Percentiles rank a stretch among this genome's conserved stretches.
Conservation (phyloP, 192 early-diverging fungal genomes). For the Mortierella antarctica region DNA sequence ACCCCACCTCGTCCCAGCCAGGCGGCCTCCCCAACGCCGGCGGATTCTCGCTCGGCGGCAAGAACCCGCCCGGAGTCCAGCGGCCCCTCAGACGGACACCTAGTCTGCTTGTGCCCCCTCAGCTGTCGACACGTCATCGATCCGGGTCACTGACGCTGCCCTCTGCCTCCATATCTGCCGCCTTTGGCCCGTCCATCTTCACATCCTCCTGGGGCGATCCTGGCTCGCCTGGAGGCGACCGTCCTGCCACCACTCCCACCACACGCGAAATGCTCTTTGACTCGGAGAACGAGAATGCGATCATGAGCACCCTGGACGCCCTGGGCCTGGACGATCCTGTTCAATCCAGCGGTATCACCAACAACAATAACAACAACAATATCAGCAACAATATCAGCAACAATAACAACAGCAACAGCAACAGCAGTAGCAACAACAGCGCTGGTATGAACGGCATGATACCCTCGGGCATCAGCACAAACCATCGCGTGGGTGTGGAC, state of each 20-base stretch:
- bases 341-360: constrained; percentile 31
- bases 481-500: constrained; percentile 41
- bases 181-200: constrained; percentile 72
- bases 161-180: constrained; percentile 59
- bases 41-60: constrained; percentile 29
- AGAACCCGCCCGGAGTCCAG: constrained; percentile 26
- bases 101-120: constrained; percentile 50
- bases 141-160: constrained; percentile 66
- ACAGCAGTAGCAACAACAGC: constrained; percentile 14
- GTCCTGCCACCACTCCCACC: constrained; percentile 56
- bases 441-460: constrained; percentile 9
- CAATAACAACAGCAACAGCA: constrained; percentile 2
- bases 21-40: constrained; percentile 7
- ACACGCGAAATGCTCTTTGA: constrained; percentile 60
- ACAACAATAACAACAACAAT: constrained; percentile 4
- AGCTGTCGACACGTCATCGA: constrained; percentile 59
- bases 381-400: background rate
- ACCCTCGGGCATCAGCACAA: constrained; percentile 23
- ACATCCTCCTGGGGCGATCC: constrained; percentile 65
- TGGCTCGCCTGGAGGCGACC: constrained; percentile 54
- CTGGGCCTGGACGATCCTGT: constrained; percentile 75
- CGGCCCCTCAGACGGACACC: constrained; percentile 32
- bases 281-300: constrained; percentile 66
- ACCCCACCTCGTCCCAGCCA: constrained; percentile 18
- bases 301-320: constrained; percentile 74